phyloP scores from a whole-genome alignment of 2,329 filamentous ascomycete genomes.

The Colletotrichum cordylinicola region DNA sequence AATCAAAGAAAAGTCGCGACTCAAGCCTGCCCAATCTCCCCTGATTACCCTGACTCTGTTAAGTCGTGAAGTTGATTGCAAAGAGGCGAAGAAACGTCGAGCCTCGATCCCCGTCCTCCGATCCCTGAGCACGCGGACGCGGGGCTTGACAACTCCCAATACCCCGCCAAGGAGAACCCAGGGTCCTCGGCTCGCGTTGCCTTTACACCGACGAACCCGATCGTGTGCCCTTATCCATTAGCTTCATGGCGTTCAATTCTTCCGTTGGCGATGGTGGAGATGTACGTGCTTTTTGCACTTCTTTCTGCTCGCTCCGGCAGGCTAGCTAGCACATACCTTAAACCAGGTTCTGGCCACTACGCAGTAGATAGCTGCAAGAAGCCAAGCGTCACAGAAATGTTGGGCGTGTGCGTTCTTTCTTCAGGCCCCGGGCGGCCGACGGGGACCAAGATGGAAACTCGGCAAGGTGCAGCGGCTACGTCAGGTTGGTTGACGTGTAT shows the following conservation, averaged over 20 bases:
- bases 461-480: neutral
- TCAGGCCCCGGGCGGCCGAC: neutral
- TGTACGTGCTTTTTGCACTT: neutral
- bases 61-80: neutral
- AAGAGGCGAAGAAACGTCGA: neutral
- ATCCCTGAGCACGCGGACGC: neutral
- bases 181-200: constrained; percentile 12
- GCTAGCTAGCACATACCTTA: neutral
- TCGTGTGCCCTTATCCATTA: neutral
- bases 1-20: neutral
- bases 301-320: neutral
- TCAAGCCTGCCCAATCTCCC: neutral
- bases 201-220: neutral
- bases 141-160: neutral
- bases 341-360: neutral
- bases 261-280: neutral
- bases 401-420: neutral
- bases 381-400: no score
- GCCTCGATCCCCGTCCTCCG: neutral
- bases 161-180: neutral
- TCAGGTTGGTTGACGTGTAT: neutral
- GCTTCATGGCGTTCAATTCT: neutral
- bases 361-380: neutral
- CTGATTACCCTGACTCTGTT: neutral
- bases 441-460: neutral